A percentile compares a stretch with the other conserved stretches of the same genome.
These are phyloP conservation scores for Schoenoplectus tabernaemontani DNA, from an alignment of 202 grass and related monocot genomes.

Conservation along the genomic window DNA sequence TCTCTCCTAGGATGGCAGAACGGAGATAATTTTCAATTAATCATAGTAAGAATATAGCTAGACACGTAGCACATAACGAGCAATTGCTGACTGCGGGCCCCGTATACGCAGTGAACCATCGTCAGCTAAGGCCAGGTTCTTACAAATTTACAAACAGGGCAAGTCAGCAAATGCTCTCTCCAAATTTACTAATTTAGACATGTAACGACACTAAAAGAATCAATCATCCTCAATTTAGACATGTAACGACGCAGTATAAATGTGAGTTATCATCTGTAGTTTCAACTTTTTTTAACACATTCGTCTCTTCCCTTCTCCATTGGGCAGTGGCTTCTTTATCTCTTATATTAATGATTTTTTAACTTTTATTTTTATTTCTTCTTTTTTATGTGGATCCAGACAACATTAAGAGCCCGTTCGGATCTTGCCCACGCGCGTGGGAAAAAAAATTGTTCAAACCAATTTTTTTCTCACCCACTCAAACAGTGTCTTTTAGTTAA, in stretches of 20 bases:
- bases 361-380: neutral
- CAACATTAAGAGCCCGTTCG: neutral
- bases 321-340: neutral
- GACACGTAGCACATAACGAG: neutral
- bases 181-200: too few relatives aligned
- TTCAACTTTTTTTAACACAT: slow-evolving; percentile 2
- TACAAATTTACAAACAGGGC: neutral
- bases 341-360: slow-evolving; percentile 10
- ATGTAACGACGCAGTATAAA: slow-evolving; percentile 1
- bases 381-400: slow-evolving; percentile 25
- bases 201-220: neutral
- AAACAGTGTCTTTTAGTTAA: too few relatives aligned
- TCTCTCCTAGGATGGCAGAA: neutral
- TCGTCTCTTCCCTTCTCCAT: slow-evolving; percentile 15
- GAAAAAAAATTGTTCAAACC: too few relatives aligned
- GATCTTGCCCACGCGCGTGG: too few relatives aligned
- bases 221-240: neutral
- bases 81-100: neutral
- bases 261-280: neutral
- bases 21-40: neutral
- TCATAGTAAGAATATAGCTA: neutral
- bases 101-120: neutral
- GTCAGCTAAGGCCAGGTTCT: too few relatives aligned
- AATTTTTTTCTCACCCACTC: too few relatives aligned
- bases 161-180: too few relatives aligned